These are phyloP conservation scores for Zychaea mexicana DNA, from an alignment of 371 early-diverging fungal species.

Conservation along the genomic window DNA sequence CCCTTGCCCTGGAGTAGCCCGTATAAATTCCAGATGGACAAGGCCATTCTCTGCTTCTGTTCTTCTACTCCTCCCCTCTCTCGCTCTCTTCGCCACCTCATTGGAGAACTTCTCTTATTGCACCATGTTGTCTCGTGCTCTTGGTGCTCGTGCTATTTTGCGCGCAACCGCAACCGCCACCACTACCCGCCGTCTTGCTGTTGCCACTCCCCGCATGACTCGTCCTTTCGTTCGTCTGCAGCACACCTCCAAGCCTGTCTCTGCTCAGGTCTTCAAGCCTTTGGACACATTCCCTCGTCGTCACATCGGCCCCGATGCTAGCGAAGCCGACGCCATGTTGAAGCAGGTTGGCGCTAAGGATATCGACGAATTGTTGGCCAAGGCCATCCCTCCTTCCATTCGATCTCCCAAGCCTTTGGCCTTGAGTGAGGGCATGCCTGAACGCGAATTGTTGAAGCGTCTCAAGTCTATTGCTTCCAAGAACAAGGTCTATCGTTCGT, in stretches of 20 bases:
- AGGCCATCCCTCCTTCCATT: conserved; percentile 87
- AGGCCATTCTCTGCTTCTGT: background rate
- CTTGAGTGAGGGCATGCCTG: conserved; percentile 71
- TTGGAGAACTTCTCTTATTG: background rate
- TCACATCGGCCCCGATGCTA: conserved; percentile 84
- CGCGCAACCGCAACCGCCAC: conserved; percentile 1
- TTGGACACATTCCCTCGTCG: conserved; percentile 81
- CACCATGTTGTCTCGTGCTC: conserved; percentile 14
- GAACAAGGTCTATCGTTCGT: conserved; percentile 90
- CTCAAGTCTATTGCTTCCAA: conserved; percentile 82
- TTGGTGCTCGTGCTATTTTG: conserved; percentile 5
- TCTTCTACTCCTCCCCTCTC: conserved; percentile 1
- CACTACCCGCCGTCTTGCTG: background rate
- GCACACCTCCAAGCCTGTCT: conserved; percentile 36
- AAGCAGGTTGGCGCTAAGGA: conserved; percentile 72
- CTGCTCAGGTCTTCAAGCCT: conserved; percentile 50
- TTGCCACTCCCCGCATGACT: conserved; percentile 4
- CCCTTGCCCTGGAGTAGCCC: background rate
- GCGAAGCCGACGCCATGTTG: conserved; percentile 81
- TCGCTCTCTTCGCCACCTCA: conserved; percentile 8
- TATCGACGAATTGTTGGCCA: conserved; percentile 79
- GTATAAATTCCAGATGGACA: background rate
- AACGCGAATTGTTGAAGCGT: conserved; percentile 80
- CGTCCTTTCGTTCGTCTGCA: conserved; percentile 27
- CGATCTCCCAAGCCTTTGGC: conserved; percentile 69